Evolutionary conservation across 345 rosid genomes (phyloP), one percentile per base, ranked within the genome.

Genomic region (Eucalyptus leucophloia): DNA sequence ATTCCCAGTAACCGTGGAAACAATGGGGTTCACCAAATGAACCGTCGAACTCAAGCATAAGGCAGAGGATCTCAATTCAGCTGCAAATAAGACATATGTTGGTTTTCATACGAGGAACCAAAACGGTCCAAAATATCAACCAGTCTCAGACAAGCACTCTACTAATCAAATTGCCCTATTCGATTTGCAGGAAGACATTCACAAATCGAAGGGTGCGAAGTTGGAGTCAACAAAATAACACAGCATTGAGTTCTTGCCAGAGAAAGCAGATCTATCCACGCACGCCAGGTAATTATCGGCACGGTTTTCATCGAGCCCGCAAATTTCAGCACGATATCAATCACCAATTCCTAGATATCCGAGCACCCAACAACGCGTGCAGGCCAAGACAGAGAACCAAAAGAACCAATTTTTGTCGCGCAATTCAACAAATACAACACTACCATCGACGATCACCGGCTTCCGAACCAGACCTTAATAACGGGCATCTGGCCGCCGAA

Each of bases 391-490:
- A 23, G 54, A 51, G 54, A 56, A 0, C 60, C 9, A 42, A 2
- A 87, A 56, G 3, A 14, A 87, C 5, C 51, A 51, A 49, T 49
- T n/a, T 44, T 86, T 49, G n/a, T 5, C 24, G 0, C 44, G 30
- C 24, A 37, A 9, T n/a, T 34, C 24, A 60, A 37, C 51, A 32
- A 54, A 42, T 34, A 49, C 12, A 12, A 54, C 49, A 26, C 67
- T 47, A 11, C 49, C 49, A 11, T 67, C 42, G 7, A 18, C n/a
- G 9, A 34, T 19, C 77, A 81, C 14, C 26, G 26, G 4, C 49
- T 54, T 28, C 6, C 37, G 32, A 11, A 91, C 16, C 12, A 32
- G 17, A 90, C 94, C 94, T 92, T 91, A 86, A 92, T 88, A 24
- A 92, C 62, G 47, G 93, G 51, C 51, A 49, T 49, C 51, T 49